Conservation (phyloP, 768 basidiomycete species). For the Auriscalpium microsporum region DNA sequence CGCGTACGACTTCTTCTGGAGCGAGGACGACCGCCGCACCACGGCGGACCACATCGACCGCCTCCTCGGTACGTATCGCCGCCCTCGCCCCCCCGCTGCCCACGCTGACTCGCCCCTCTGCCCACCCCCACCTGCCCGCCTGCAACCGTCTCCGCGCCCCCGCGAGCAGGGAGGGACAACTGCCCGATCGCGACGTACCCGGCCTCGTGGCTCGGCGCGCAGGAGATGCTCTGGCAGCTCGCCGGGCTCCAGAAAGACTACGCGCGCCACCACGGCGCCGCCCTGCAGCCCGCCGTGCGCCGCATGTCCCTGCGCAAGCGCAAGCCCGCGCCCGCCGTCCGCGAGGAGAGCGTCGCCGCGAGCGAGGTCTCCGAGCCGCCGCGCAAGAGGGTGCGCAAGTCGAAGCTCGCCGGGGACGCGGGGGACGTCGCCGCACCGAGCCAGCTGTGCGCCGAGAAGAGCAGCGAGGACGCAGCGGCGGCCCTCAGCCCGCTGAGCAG, state of each 20-base stretch:
- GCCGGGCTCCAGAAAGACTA: slow-evolving; percentile 13
- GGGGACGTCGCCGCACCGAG: no score
- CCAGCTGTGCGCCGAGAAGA: no score
- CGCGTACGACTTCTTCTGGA: slow-evolving; percentile 13
- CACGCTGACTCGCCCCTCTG: background rate
- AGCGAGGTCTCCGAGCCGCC: slow-evolving; percentile 9
- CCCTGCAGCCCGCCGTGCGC: slow-evolving; percentile 1
- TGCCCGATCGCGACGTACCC: slow-evolving; percentile 11
- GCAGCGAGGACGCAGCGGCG: background rate
- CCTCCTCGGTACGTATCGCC: slow-evolving; percentile 10
- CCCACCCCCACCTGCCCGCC: background rate
- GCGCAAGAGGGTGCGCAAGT: slow-evolving; percentile 7
- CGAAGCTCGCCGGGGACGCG: no score
- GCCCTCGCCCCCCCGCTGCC: no score
- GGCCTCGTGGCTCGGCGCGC: slow-evolving; percentile 10
- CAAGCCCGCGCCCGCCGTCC: slow-evolving; percentile 2
- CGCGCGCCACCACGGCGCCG: background rate
- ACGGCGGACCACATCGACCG: slow-evolving; percentile 10
- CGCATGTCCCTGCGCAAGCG: slow-evolving; percentile 13
- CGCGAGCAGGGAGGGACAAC: background rate
- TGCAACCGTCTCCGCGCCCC: background rate
- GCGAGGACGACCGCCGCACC: slow-evolving; percentile 4
- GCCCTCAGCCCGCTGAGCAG: slow-evolving; percentile 10
- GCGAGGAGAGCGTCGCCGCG: background rate
- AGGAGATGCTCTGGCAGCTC: slow-evolving; percentile 15